Base-by-base conservation (phyloP, 768 basidiomycete species). In the Auricularia cornea region DNA sequence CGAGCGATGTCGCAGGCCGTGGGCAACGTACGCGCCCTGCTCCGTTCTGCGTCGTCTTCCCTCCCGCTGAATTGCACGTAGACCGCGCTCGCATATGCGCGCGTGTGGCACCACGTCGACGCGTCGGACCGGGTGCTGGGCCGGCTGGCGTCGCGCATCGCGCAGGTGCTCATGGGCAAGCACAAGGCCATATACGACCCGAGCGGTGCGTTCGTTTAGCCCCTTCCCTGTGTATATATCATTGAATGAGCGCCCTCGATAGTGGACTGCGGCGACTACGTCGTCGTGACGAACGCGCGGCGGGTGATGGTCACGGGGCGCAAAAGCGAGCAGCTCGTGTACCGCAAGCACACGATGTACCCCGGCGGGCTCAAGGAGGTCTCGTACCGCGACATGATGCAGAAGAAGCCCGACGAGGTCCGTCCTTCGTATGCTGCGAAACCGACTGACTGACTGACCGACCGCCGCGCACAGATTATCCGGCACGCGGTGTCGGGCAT, bases 261-360 rank as follows among this genome's bases (percentile, higher is more conserved):
- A 97, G 96, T 90, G 67, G 97, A 99, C 76, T 94, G 92, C 62
- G 97, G 97, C 10, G 97, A 99, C 84, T 98, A 98, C 71, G 93
- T 98, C 32, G 84, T 98, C 28, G 94, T 99, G 6, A 96, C 94
- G 32, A 92, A 98, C 72, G 89, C 93, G 2, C 79, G 84, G 62
- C 83, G 87, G 8, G 81, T 98, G 67, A 84, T 86, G 70, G 89
- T 97, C 41, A 92, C 95, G 1, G 97, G 97, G 44, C 84, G 84
- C 71, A 99, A 98, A 77, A 83, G 84, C 3, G 83, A 92, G 66
- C 92, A 98, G 70, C 80, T 94, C 68, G 71, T 95, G 20, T 99
- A 92, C 78, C 79, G 90, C 52, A 89, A 92, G 70, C 94, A 98
- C 72, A 82, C 94, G 0, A 93, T 93, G 85, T 98, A 82, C 71